These are phyloP conservation scores for Phlebiopsis flavidoalba DNA, from an alignment of 768 basidiomycete species.

Conservation along the genomic window DNA sequence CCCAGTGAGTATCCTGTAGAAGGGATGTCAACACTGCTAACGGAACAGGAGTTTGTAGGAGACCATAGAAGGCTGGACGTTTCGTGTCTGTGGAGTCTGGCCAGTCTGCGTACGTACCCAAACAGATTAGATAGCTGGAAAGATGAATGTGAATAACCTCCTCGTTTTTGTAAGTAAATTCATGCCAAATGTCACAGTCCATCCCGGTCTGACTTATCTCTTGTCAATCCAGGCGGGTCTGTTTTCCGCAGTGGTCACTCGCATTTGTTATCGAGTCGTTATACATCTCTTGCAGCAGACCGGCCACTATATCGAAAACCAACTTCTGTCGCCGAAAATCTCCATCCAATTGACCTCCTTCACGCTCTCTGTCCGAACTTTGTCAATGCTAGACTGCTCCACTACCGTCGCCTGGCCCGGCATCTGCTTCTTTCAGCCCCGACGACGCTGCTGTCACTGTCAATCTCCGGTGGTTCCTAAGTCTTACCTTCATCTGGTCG, in stretches of 20 bases:
- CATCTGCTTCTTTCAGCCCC: background rate
- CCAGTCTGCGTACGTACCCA: slow-evolving; percentile 1
- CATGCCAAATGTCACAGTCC: background rate
- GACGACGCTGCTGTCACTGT: slow-evolving; percentile 6
- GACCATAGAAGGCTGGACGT: background rate
- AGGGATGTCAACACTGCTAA: too few relatives aligned
- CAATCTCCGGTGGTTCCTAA: slow-evolving; percentile 22
- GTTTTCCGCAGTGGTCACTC: slow-evolving; percentile 11
- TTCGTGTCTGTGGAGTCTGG: background rate
- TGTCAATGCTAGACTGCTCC: slow-evolving; percentile 11
- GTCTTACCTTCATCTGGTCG: slow-evolving; percentile 20
- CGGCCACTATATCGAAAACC: background rate
- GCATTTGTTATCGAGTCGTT: slow-evolving; percentile 8
- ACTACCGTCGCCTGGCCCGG: background rate
- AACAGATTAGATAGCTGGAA: slow-evolving; percentile 7
- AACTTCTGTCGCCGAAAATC: slow-evolving; percentile 10
- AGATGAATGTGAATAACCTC: slow-evolving; percentile 11
- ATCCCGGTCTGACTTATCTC: too few relatives aligned
- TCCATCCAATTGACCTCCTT: slow-evolving; percentile 5
- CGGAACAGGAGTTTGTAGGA: too few relatives aligned
- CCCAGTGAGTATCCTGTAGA: too few relatives aligned
- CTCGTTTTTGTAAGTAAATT: slow-evolving; percentile 10
- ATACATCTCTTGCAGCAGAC: slow-evolving; percentile 4
- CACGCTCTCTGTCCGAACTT: background rate
- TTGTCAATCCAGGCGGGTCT: slow-evolving; percentile 6